Evolutionary conservation across 257 asterid genomes (phyloP), one percentile per base, ranked within the genome.

Genomic region (Fraxinus anomala): DNA sequence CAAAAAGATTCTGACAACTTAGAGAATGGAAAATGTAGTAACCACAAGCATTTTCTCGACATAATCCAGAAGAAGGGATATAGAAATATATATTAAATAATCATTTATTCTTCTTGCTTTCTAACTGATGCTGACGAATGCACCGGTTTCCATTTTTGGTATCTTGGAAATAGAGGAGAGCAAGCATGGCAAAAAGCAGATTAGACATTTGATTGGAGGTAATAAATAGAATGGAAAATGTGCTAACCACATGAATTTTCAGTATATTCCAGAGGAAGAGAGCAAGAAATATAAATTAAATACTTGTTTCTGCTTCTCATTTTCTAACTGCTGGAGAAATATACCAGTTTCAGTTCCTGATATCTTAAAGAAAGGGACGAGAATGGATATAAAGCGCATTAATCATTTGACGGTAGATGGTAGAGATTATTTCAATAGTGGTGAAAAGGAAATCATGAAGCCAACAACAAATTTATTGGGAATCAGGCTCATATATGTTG

Each of bases 21-120:
- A n/a, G 9, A 9, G 30, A 80, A 70, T 17, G 72, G 68, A 65
- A 76, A 71, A 76, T 24, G 34, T 34, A 59, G 68, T 9, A 68
- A 47, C 31, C 67, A 63, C 6, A 51, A 36, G 72, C 68, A 75
- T 24, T 56, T 78, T 65, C 72, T 1, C 0, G 68, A 63, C 31
- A 31, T 61, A 23, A 61, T 61, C 68, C 33, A 61, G 68, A 61
- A 21, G 13, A 61, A 21, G 68, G 23, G 33, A 8, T 0, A 4
- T 1, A 61, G 10, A 59, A n/a, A 61, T 23, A 24, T 30, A 61
- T 61, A 9, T 56, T 19, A 10, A 61, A 61, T 21, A 23, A 61
- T 17, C 40, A 73, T 6, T 28, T 54, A 51, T 72, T 4, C 68
- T 61, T 61, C 31, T 8, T 3, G 16, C 14, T 59, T 65, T 61